phyloP scores from a whole-genome alignment of 164 flowering plant genomes.

The Chloranthus sessilifolius region DNA sequence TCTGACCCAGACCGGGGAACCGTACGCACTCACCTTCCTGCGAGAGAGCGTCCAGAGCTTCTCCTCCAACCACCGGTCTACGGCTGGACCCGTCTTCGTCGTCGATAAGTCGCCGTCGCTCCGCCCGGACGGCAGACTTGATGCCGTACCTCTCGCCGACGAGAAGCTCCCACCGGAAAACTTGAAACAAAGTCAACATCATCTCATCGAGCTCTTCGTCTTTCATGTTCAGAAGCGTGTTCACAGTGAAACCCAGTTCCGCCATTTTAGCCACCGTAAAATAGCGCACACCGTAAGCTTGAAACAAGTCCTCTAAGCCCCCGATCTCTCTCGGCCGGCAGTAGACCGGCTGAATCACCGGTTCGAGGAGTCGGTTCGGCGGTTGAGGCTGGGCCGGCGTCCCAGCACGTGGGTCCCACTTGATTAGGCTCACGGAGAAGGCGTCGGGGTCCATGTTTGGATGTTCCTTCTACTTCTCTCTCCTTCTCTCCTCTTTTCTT shows the following conservation, averaged over 20 bases:
- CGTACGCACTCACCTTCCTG: constrained; percentile 91
- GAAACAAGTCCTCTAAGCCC: constrained; percentile 80
- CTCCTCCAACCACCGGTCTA: constrained; percentile 26
- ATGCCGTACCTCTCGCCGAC: constrained; percentile 96
- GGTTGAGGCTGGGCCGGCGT: not conserved
- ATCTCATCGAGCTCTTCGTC: constrained; percentile 95
- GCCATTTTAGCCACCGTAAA: constrained; percentile 83
- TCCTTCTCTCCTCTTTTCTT: not conserved
- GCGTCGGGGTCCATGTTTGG: constrained; percentile 33
- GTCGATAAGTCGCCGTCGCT: constrained; percentile 62
- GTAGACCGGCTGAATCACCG: not conserved
- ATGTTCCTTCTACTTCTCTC: constrained; percentile 1
- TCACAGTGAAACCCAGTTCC: constrained; percentile 91
- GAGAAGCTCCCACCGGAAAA: constrained; percentile 83
- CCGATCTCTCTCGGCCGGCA: constrained; percentile 39
- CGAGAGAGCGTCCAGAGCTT: constrained; percentile 76
- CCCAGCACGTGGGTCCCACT: constrained; percentile 28
- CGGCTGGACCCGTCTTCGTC: constrained; percentile 31
- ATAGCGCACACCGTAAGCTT: constrained; percentile 75
- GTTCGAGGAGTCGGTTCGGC: constrained; percentile 8
- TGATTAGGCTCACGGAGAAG: constrained; percentile 25
- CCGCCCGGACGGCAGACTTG: constrained; percentile 91
- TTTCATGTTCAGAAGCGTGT: constrained; percentile 79
- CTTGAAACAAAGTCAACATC: constrained; percentile 79
- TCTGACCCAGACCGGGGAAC: too few relatives aligned